These are phyloP conservation scores for Pseudocercospora cruenta DNA, from an alignment of 2,329 filamentous ascomycete species.

Conservation along the genomic window DNA sequence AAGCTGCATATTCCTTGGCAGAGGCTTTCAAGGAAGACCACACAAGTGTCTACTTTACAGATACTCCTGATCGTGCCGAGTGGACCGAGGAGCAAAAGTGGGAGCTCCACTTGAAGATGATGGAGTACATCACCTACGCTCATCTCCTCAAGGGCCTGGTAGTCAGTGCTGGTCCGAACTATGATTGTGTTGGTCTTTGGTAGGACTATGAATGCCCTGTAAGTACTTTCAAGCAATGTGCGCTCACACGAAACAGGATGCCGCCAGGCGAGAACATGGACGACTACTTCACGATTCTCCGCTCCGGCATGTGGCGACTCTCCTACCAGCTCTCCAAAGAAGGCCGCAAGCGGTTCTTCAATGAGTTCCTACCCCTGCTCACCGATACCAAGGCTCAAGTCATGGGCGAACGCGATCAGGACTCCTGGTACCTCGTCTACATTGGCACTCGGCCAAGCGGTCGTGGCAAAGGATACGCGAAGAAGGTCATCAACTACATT, in stretches of 20 bases:
- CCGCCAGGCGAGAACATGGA: slow-evolving; percentile 75
- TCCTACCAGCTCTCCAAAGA: slow-evolving; percentile 74
- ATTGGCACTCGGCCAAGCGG: slow-evolving; percentile 74
- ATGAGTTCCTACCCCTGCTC: slow-evolving; percentile 75
- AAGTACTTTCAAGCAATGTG: not conserved
- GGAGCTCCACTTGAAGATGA: slow-evolving; percentile 74
- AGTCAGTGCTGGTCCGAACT: slow-evolving; percentile 73
- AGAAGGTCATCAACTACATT: slow-evolving; percentile 71
- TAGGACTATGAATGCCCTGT: slow-evolving; percentile 48
- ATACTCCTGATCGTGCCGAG: slow-evolving; percentile 67
- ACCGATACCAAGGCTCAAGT: slow-evolving; percentile 71
- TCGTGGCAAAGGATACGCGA: slow-evolving; percentile 72
- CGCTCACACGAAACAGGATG: slow-evolving; percentile 58
- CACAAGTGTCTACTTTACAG: slow-evolving; percentile 73
- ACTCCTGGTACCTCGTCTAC: slow-evolving; percentile 83
- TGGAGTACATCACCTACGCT: slow-evolving; percentile 76
- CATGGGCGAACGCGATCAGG: slow-evolving; percentile 67
- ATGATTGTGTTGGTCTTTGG: slow-evolving; percentile 79
- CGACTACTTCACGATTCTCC: slow-evolving; percentile 70
- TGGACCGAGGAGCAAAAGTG: slow-evolving; percentile 70
- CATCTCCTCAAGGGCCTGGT: slow-evolving; percentile 75
- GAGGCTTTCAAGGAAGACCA: slow-evolving; percentile 78
- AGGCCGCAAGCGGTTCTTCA: slow-evolving; percentile 73
- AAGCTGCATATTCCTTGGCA: slow-evolving; percentile 72
- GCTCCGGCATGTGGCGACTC: slow-evolving; percentile 77